phyloP scores from a whole-genome alignment of 805 yeast species.

The Metschnikowia borealis region DNA sequence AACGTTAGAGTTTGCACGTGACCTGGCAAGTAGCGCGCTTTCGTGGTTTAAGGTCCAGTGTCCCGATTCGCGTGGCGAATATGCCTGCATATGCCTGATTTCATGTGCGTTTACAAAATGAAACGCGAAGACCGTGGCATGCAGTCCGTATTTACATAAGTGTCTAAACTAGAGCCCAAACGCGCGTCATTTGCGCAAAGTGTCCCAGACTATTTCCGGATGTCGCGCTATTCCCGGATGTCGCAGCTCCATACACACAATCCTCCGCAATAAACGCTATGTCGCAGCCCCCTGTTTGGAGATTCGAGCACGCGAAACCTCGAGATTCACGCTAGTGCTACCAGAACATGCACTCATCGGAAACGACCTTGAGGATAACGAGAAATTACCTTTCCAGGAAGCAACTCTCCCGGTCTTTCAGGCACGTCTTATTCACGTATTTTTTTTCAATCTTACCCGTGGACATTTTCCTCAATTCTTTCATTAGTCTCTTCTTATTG shows the following conservation, averaged over 20 bases:
- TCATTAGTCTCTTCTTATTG: too few relatives aligned
- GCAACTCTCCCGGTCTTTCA: neutral
- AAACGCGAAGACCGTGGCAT: neutral
- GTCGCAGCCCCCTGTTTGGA: neutral
- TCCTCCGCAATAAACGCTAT: too few relatives aligned
- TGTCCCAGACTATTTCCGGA: neutral
- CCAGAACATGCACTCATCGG: neutral
- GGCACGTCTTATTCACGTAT: neutral
- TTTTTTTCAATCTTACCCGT: too few relatives aligned
- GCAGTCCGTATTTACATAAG: neutral
- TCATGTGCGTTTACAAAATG: neutral
- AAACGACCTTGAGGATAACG: neutral
- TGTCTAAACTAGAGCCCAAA: neutral
- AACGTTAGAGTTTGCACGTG: neutral
- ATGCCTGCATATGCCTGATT: neutral
- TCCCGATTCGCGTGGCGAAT: neutral
- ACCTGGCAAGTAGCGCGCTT: neutral
- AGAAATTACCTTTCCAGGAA: neutral
- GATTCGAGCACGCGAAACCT: neutral
- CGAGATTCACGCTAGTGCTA: neutral
- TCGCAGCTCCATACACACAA: neutral
- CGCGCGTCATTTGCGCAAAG: neutral
- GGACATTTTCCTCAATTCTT: too few relatives aligned
- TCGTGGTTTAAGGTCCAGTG: neutral
- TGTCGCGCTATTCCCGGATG: neutral